Evolutionary conservation across 192 early-diverging fungal species (phyloP), one percentile per base, ranked within the genome.

Genomic region (Coemansia sp.): DNA sequence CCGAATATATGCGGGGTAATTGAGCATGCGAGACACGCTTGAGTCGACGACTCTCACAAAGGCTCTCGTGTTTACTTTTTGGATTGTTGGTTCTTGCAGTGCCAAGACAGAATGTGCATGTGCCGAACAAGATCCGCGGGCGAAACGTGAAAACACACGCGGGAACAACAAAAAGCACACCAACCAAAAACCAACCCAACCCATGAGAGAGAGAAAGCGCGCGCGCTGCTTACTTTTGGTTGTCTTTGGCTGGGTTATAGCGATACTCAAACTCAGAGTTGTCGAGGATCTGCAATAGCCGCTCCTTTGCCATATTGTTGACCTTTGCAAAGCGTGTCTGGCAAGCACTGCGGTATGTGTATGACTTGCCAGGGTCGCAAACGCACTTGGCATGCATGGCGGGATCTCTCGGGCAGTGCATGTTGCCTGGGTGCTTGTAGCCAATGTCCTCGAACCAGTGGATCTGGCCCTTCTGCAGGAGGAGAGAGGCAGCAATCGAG

Each of bases 401-500:
- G 14, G 65, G 64, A 42, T 85, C 79, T 34, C 81, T 79, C 2
- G 91, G 89, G 70, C 92, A 94, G 67, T 91, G 88, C 57, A 81
- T 76, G 62, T 85, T 82, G 31, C 75, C 69, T n/a, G 82, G 82
- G 52, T 90, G 87, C 52, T 87, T 74, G 72, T 90, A 90, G 6
- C 87, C 89, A 56, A 91, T 83, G 63, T 91, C 87, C 61, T 90
- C 85, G 61, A 90, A 91, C 67, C 85, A 90, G 48, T 90, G 87
- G 9, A 91, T 76, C 67, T 90, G 67, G 37, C 81, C 79, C 50
- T 85, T 87, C 17, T 61, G 42, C 65, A 90, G 68, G 33, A 86
- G 75, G 8, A 91, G 69, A 42, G 84, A 68, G 8, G 82, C 87
- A 19, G 77, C 86, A 47, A 91, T 73, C 17, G 86, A 87, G 72